A percentile compares a stretch with the other conserved stretches of the same genome.
Evolutionary conservation across 208 protist species (phyloP).

Genomic region (Trypanosoma grayi): DNA sequence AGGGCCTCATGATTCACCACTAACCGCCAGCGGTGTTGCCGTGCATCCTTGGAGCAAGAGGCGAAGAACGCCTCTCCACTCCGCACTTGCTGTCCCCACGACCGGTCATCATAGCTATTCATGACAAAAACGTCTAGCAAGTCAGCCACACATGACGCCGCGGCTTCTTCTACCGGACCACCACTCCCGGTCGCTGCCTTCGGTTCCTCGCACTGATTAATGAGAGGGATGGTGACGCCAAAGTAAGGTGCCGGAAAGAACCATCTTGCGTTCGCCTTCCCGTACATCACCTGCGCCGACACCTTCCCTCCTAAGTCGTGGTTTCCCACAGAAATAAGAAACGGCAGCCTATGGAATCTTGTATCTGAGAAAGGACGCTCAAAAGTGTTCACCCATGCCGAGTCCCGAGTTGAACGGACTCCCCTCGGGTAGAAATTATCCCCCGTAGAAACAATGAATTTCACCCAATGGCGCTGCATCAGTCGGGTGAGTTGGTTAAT

Average conservation of each 20-base stretch:
- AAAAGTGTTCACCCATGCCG: constrained; percentile 7
- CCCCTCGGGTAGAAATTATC: constrained; percentile 28
- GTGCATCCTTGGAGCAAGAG: background rate
- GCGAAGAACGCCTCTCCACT: constrained; percentile 10
- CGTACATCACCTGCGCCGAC: constrained; percentile 9
- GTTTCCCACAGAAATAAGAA: constrained; percentile 25
- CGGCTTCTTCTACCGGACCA: too few species aligned
- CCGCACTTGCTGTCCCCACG: background rate
- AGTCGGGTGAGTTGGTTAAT: constrained; percentile 9
- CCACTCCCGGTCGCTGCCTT: too few species aligned
- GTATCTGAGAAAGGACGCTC: constrained; percentile 17
- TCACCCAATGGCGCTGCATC: constrained; percentile 7
- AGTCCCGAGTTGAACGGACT: constrained; percentile 1
- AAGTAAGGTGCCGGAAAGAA: constrained; percentile 17
- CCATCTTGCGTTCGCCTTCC: constrained; percentile 6
- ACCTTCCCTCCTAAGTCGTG: constrained; percentile 11
- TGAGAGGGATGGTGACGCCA: constrained; percentile 15
- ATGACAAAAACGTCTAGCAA: constrained; percentile 21
- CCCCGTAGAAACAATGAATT: constrained; percentile 24
- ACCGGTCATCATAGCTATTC: constrained; percentile 14
- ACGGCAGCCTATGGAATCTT: constrained; percentile 5
- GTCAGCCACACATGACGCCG: background rate
- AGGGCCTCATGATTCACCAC: constrained; percentile 18
- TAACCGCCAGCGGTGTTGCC: constrained; percentile 13
- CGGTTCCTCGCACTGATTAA: background rate